A percentile compares a stretch with the other conserved stretches of the same genome.
Conservation (phyloP, 192 early-diverging fungal species). For the Haplosporangium gracile region DNA sequence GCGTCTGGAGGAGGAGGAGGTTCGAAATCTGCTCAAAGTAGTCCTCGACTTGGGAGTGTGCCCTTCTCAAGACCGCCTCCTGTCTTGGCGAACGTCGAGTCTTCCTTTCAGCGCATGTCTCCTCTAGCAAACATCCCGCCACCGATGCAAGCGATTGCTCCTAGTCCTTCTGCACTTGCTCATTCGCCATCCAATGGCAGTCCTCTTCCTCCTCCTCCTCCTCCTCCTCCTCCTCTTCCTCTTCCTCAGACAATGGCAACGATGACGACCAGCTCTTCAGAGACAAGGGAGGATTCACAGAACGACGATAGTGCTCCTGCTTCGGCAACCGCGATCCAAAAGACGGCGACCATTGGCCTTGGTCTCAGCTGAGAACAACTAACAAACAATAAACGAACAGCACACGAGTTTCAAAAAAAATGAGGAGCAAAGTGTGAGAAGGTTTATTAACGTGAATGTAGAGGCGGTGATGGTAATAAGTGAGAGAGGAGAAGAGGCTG, state of each 20-base stretch:
- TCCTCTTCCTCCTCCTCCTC: no score
- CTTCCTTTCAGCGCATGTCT: conserved; percentile 9
- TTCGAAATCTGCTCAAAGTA: neutral
- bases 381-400: neutral
- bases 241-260: neutral
- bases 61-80: conserved; percentile 3
- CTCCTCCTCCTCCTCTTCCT: no score
- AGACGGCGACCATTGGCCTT: neutral
- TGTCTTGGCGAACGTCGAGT: neutral
- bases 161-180: neutral
- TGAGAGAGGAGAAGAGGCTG: neutral
- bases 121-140: neutral
- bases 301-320: neutral
- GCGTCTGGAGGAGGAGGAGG: neutral
- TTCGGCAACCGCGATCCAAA: neutral
- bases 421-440: neutral
- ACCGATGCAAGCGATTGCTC: neutral
- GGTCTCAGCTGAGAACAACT: neutral
- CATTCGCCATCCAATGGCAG: no score
- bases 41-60: neutral
- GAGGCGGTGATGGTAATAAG: neutral
- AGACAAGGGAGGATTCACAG: neutral
- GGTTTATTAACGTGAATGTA: neutral
- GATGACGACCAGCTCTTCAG: neutral
- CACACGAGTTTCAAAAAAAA: neutral